Base-by-base conservation (phyloP, 2,329 filamentous ascomycete genomes). In the Claviceps sp. region DNA sequence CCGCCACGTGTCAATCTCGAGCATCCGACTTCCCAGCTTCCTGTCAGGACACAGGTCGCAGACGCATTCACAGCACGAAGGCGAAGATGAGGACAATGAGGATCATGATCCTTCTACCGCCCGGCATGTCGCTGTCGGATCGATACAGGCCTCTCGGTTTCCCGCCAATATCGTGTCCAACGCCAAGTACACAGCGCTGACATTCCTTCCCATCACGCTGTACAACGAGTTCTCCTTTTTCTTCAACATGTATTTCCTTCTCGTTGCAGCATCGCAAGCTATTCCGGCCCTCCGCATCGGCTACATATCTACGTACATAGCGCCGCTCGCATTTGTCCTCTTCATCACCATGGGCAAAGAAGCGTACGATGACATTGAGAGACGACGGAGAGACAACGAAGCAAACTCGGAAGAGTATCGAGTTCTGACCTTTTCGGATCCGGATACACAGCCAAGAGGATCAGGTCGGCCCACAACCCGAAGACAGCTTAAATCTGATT, bases 221-320 rank as follows among this genome's bases (percentile, higher is more conserved):
- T 98, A 96, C 70, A 97, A 97, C 70, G 93, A 98, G 65, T 98
- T 98, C 66, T 96, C 91, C 54, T 98, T 97, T 73, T 98, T 98
- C 71, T 95, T 98, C 76, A 98, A 98, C 76, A 88, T 97, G 75
- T 98, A 98, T 67, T 98, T 98, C 67, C 75, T 98, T 52, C 81
- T 97, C 26, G 93, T 98, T 48, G 94, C 93, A 6, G 70, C 97
- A 48, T 97, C 91, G 40, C 93, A 98, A 69, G 84, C 88, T 44
- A 90, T 98, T 62, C 90, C 89, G 4, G 79, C 86, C 22, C 71
- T 98, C 51, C 82, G 89, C 51, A 96, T 98, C 58, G 93, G 93
- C 52, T 97, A 96, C 66, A 78, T 98, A 55, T 87, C 87, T 34
- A 97, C 93, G 1, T 98, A 98, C 62, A 82, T 97, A 65, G 90